Percentiles rank a stretch among this genome's conserved stretches.
These are phyloP conservation scores for Boletus eberwhitei DNA, from an alignment of 768 basidiomycete species.

Conservation along the genomic window DNA sequence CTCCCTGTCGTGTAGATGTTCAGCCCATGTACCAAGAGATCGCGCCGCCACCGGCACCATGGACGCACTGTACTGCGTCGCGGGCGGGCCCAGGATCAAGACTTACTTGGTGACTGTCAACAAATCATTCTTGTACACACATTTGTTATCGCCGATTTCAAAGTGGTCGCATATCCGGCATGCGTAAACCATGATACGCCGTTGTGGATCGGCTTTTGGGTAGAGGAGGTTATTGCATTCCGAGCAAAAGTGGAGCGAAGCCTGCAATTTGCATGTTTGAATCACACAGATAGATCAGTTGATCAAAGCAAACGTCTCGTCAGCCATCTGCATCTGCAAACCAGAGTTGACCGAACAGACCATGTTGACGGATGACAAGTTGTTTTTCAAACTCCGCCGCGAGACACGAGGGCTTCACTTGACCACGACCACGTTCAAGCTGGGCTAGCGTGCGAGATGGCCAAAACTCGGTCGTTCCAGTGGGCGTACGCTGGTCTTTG, in stretches of 20 bases:
- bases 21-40: not conserved
- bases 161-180: constrained; percentile 89
- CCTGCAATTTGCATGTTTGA: constrained; percentile 37
- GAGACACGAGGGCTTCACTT: not conserved
- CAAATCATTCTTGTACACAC: constrained; percentile 92
- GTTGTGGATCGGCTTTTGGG: constrained; percentile 84
- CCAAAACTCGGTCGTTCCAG: constrained; percentile 13
- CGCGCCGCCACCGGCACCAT: constrained; percentile 12
- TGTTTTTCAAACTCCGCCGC: constrained; percentile 29
- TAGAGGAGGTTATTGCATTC: constrained; percentile 96
- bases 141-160: constrained; percentile 81
- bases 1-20: constrained; percentile 53
- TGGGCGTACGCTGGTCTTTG: constrained; percentile 24
- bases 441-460: constrained; percentile 4
- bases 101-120: constrained; percentile 87
- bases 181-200: constrained; percentile 83
- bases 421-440: not conserved
- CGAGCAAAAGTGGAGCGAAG: constrained; percentile 85
- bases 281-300: not conserved
- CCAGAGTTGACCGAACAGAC: constrained; percentile 21
- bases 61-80: not conserved
- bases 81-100: not conserved
- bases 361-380: constrained; percentile 21
- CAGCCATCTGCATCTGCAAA: constrained; percentile 11
- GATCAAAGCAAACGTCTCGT: constrained; percentile 8